phyloP scores from a whole-genome alignment of 2,329 filamentous ascomycete genomes.

The Knufia petricola region DNA sequence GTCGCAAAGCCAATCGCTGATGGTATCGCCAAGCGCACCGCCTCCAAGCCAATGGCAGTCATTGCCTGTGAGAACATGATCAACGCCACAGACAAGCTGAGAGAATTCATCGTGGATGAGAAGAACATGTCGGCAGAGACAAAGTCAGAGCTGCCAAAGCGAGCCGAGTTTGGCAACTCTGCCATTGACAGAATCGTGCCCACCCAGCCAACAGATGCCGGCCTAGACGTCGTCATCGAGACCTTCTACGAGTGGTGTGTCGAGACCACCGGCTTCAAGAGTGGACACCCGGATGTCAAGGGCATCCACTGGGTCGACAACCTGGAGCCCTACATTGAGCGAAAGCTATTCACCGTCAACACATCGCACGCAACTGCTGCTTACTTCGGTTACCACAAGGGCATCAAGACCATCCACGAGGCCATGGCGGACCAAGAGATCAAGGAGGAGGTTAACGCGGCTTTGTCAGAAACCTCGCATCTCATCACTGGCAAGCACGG shows the following conservation, averaged over 20 bases:
- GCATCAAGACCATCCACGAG: conserved; percentile 83
- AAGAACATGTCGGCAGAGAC: conserved; percentile 57
- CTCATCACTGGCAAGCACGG: conserved; percentile 81
- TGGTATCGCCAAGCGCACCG: conserved; percentile 69
- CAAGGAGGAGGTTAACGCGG: conserved; percentile 65
- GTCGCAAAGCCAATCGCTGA: conserved; percentile 93
- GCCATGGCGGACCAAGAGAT: conserved; percentile 74
- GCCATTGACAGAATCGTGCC: conserved; percentile 98
- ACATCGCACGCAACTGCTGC: conserved; percentile 92
- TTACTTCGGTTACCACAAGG: conserved; percentile 83
- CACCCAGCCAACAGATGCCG: conserved; percentile 68
- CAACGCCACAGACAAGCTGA: conserved; percentile 81
- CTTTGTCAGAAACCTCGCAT: conserved; percentile 73
- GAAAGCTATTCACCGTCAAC: conserved; percentile 99
- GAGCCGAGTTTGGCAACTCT: conserved; percentile 89
- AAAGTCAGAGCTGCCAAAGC: conserved; percentile 57
- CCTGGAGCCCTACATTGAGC: conserved; percentile 92
- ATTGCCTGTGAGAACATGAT: conserved; percentile 99
- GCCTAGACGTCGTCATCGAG: conserved; percentile 88
- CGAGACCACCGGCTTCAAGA: conserved; percentile 72
- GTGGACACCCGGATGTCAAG: conserved; percentile 62
- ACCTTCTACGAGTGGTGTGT: conserved; percentile 99
- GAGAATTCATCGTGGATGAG: conserved; percentile 65
- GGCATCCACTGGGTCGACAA: conserved; percentile 90
- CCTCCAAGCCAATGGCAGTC: conserved; percentile 64